Percentiles rank a stretch among this genome's conserved stretches.
These are phyloP conservation scores for Fusarium equiseti DNA, from an alignment of 2,329 filamentous ascomycete genomes.

Conservation along the genomic window DNA sequence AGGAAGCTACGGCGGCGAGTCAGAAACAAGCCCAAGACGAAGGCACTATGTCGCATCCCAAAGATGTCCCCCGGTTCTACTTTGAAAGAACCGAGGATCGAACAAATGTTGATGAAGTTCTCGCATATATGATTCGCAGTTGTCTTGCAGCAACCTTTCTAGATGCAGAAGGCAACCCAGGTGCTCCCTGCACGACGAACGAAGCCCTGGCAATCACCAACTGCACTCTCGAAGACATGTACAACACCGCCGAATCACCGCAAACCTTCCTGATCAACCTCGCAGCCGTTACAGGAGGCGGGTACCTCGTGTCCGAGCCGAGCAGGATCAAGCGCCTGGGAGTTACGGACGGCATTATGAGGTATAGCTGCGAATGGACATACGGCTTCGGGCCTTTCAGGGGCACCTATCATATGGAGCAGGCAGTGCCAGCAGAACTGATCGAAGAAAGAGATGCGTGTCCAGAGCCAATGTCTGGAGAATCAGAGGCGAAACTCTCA, in stretches of 20 bases:
- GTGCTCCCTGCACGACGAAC: conserved; percentile 60
- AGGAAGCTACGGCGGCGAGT: conserved; percentile 26
- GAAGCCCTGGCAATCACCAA: conserved; percentile 68
- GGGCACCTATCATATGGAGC: conserved; percentile 66
- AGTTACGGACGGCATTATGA: conserved; percentile 55
- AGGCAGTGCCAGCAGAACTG: conserved; percentile 58
- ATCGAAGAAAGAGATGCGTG: conserved; percentile 53
- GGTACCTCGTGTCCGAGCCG: conserved; percentile 60
- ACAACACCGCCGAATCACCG: conserved; percentile 62
- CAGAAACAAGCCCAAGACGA: conserved; percentile 14
- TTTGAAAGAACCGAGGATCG: conserved; percentile 58
- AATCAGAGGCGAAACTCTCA: conserved; percentile 37
- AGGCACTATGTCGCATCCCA: conserved; percentile 14
- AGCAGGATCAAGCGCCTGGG: conserved; percentile 59
- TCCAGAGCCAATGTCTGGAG: conserved; percentile 31
- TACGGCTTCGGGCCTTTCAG: conserved; percentile 66
- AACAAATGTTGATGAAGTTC: conserved; percentile 69
- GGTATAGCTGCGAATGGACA: conserved; percentile 67
- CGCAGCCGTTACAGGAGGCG: conserved; percentile 67
- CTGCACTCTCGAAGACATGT: conserved; percentile 65
- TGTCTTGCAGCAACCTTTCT: conserved; percentile 65
- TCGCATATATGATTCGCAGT: conserved; percentile 65
- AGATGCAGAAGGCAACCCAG: conserved; percentile 59
- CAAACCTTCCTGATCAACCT: conserved; percentile 71
- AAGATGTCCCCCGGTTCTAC: conserved; percentile 48